Evolutionary conservation across 225 moss, liverwort and hornwort species (phyloP), one percentile per base, ranked within the genome.

Genomic region (Marchantia paleacea): DNA sequence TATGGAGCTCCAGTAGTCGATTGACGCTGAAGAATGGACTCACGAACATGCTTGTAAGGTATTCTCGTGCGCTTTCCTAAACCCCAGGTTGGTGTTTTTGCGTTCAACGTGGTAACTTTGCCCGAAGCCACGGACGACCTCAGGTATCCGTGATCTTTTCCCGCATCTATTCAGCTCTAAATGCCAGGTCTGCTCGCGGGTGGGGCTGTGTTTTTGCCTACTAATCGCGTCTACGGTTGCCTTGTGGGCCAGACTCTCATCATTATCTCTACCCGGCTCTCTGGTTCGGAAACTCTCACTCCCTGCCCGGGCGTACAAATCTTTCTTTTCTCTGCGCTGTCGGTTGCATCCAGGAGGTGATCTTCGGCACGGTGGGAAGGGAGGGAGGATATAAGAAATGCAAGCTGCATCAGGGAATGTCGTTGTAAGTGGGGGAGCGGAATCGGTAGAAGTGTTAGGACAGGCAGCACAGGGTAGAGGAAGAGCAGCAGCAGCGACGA

Each of bases 351-450:
- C 65, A 8, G 63, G 22, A 63, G 55, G 55, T 39, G 2, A 3
- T 19, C 57, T 57, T 57, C 57, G 19, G 14, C 57, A 12, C 19
- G 8, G 63, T 14, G 22, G 22, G 63, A 20, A 20, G 63, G 63
- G 63, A 63, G 22, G 22, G 19, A 28, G 24, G 55, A 0, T 55
- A 55, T 28, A 74, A 70, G 76, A 67, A 29, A 85, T 85, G 80
- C 85, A 82, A 61, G 72, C 54, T 30, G 53, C 73, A 30, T 29
- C 65, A 64, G 77, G 70, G 18, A 72, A 60, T 58, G 62, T 66
- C 58, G 74, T 66, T 24, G 31, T 16, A 20, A 51, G 22, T 52
- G 78, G 60, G 22, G 52, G 22, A 60, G 73, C 69, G 53, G 77
- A 82, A 30, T 20, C 65, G 16, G 19, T 69, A 25, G 82, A 80